Evolutionary conservation across 2,329 filamentous ascomycete genomes (phyloP).

Genomic region (Neonectria magnoliae): DNA sequence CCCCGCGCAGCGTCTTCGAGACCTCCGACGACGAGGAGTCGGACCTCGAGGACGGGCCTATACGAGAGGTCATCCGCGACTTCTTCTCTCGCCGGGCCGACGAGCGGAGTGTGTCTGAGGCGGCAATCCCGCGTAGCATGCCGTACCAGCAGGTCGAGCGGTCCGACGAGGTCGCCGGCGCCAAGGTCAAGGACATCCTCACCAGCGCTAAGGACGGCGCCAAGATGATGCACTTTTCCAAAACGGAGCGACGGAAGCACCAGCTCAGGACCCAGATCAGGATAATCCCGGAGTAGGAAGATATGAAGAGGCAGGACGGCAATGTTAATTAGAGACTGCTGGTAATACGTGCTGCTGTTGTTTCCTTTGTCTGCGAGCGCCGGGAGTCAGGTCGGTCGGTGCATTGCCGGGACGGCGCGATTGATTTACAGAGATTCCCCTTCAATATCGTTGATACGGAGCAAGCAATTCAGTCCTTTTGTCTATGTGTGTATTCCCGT

Average conservation of each 20-base stretch:
- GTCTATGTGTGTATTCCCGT: background rate
- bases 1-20: conserved; percentile 47
- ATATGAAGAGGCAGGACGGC: conserved; percentile 3
- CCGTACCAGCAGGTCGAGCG: conserved; percentile 9
- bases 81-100: conserved; percentile 38
- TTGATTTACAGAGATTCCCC: conserved; percentile 24
- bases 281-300: conserved; percentile 44
- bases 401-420: conserved; percentile 13
- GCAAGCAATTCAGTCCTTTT: background rate
- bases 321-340: background rate
- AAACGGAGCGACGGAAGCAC: conserved; percentile 48
- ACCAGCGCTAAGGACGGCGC: background rate
- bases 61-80: conserved; percentile 35
- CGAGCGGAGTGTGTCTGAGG: conserved; percentile 32
- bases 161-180: background rate
- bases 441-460: background rate
- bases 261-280: conserved; percentile 51
- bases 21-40: conserved; percentile 44
- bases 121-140: conserved; percentile 19
- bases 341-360: background rate
- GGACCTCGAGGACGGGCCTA: conserved; percentile 31
- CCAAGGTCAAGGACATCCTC: background rate
- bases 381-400: conserved; percentile 10
- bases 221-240: conserved; percentile 11
- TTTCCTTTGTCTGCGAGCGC: conserved; percentile 12